Evolutionary conservation across 495 filamentous ascomycete species (phyloP).

Genomic region (Daldinia bambusicola): DNA sequence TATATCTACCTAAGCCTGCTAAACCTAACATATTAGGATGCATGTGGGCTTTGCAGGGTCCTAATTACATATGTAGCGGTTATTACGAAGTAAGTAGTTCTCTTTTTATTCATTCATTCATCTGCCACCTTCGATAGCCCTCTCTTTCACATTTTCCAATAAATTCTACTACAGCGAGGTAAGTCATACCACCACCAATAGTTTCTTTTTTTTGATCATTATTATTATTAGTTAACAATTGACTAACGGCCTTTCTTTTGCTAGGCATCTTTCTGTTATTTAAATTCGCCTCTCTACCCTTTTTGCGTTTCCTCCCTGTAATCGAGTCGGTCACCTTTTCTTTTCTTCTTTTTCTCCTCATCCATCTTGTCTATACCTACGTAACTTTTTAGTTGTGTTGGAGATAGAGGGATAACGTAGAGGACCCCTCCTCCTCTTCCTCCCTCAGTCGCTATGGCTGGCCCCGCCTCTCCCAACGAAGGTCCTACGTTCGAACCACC

Average conservation of each 20-base stretch:
- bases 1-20: too few species aligned
- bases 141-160: conserved; percentile 39
- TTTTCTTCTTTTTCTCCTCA: not conserved
- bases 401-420: conserved; percentile 31
- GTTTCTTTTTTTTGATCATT: not conserved
- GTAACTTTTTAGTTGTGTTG: not conserved
- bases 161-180: conserved; percentile 19
- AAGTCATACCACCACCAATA: conserved; percentile 36
- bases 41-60: conserved; percentile 35
- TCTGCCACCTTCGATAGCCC: conserved; percentile 37
- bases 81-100: conserved; percentile 13
- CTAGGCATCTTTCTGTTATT: conserved; percentile 7
- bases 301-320: not conserved
- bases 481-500: conserved; percentile 78
- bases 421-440: conserved; percentile 40
- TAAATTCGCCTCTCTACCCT: not conserved
- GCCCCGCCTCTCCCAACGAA: conserved; percentile 67
- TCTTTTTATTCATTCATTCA: conserved; percentile 27
- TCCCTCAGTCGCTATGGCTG: conserved; percentile 54
- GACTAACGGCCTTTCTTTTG: conserved; percentile 24
- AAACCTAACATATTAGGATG: not conserved
- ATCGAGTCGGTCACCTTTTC: conserved; percentile 11
- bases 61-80: conserved; percentile 21
- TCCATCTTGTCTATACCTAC: conserved; percentile 19
- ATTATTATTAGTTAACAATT: conserved; percentile 2